phyloP scores from a whole-genome alignment of 2,329 filamentous ascomycete genomes.

The Neofusicoccum laricinum region DNA sequence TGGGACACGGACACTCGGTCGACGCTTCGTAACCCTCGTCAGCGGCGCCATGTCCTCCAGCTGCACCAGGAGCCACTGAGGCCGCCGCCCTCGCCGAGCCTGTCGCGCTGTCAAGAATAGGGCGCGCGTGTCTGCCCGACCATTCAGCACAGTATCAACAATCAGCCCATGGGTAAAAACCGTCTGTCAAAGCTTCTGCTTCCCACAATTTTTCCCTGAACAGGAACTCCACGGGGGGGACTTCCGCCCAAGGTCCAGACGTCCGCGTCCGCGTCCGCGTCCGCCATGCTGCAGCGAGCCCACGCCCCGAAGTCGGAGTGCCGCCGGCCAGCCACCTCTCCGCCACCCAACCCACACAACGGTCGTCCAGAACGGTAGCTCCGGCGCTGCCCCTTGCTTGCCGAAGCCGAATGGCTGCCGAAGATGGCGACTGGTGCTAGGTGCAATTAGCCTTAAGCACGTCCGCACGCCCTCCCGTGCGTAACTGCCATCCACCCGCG shows the following conservation, averaged over 20 bases:
- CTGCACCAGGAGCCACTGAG: background rate
- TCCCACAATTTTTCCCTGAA: background rate
- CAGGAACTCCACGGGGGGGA: background rate
- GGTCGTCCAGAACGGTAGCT: background rate
- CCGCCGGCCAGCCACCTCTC: background rate
- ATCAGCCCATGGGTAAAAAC: background rate
- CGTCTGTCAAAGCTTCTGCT: background rate
- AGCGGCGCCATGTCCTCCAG: background rate
- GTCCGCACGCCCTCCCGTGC: background rate
- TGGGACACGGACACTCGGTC: background rate
- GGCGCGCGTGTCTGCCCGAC: background rate
- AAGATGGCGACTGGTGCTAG: background rate
- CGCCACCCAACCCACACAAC: background rate
- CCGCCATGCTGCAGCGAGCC: background rate
- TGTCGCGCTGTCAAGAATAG: background rate
- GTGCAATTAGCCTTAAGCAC: background rate
- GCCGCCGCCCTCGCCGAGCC: slow-evolving; percentile 1
- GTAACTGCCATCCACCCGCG: background rate
- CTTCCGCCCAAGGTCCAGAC: background rate
- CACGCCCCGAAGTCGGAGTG: slow-evolving; percentile 7
- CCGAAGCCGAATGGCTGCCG: slow-evolving; percentile 4
- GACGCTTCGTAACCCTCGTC: background rate
- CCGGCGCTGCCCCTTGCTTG: background rate
- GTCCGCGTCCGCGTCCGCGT: background rate
- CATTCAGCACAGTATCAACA: background rate